phyloP scores from a whole-genome alignment of 179 eudicot species.

The Silene noctiflora region DNA sequence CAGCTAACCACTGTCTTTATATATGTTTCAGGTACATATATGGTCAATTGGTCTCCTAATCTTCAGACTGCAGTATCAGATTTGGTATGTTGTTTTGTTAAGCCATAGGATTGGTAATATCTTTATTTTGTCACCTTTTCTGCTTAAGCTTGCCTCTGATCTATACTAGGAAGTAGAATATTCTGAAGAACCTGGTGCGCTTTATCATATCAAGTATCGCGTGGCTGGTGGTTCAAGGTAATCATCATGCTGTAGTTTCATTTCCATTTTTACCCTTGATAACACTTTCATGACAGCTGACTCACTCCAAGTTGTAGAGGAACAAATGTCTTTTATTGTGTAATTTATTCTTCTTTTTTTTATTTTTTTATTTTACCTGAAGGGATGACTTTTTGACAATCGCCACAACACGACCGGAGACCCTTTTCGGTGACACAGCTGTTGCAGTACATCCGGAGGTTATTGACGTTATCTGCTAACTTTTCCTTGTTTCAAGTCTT shows the following conservation, averaged over 20 bases:
- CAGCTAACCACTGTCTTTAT: conserved; percentile 4
- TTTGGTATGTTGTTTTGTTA: conserved; percentile 53
- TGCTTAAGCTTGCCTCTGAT: conserved; percentile 22
- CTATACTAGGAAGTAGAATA: conserved; percentile 85
- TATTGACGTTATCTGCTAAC: conserved; percentile 5
- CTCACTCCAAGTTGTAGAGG: conserved; percentile 5
- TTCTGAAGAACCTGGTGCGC: conserved; percentile 94
- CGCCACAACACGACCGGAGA: conserved; percentile 97
- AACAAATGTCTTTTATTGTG: not conserved
- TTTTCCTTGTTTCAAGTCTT: not conserved
- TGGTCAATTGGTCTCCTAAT: conserved; percentile 99
- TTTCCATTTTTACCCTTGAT: not conserved
- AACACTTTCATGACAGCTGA: not conserved
- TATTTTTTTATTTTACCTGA: conserved; percentile 18
- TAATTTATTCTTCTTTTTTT: conserved; percentile 1
- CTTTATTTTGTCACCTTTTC: conserved; percentile 5
- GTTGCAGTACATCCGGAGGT: conserved; percentile 97
- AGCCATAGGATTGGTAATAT: conserved; percentile 10
- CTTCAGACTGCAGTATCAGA: conserved; percentile 98
- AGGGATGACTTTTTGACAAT: conserved; percentile 89
- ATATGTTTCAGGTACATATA: conserved; percentile 79
- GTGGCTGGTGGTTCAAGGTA: conserved; percentile 98
- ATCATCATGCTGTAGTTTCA: conserved; percentile 11
- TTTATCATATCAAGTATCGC: conserved; percentile 88
- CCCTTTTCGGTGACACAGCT: conserved; percentile 94